Evolutionary conservation across 228 moss, liverwort and hornwort genomes (phyloP), one percentile per base, ranked within the genome.

Genomic region (Sphagnum magellanicum): DNA sequence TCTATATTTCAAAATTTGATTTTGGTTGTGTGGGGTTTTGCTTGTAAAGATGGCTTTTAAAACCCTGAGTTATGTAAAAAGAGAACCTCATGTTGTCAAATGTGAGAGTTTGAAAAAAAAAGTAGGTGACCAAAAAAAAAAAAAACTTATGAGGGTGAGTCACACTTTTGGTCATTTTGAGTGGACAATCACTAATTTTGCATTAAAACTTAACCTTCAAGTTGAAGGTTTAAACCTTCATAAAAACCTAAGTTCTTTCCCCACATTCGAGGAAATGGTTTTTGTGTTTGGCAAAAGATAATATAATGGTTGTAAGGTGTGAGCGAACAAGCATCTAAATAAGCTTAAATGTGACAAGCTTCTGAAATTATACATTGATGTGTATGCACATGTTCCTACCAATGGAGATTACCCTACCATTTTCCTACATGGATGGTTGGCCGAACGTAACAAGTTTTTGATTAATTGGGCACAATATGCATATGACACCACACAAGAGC

Each of bases 381-480:
- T 64, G 8, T 9, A 49, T 64, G 64, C 64, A 11, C 64, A 64
- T 6, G 4, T 6, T 64, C 49, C 0, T 7, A 7, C 6, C 0
- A 64, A 64, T 50, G 64, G 64, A 11, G 48, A 64, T 49, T 61
- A 61, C 49, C 48, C 48, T 64, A 0, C 46, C 50, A 64, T 64
- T 7, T 64, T 64, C 14, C 4, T 64, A 11, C 6, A 49, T 48
- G 64, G 5, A 3, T 64, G 48, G 17, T 1, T 64, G 4, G 64
- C 64, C 1, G 0, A 64, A 49, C 49, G 6, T 5, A 64, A 64
- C 11, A 1, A 13, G 10, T 9, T 64, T 46, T 3, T 8, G 5
- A 49, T 64, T 5, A 64, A 64, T 10, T 64, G 1, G 64, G 61
- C 61, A 61, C 61, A 61, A 61, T 61, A 61, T n/a, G 14, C 61